Evolutionary conservation across 2,329 filamentous ascomycete species (phyloP).

Genomic region (Aureobasidium subglaciale): DNA sequence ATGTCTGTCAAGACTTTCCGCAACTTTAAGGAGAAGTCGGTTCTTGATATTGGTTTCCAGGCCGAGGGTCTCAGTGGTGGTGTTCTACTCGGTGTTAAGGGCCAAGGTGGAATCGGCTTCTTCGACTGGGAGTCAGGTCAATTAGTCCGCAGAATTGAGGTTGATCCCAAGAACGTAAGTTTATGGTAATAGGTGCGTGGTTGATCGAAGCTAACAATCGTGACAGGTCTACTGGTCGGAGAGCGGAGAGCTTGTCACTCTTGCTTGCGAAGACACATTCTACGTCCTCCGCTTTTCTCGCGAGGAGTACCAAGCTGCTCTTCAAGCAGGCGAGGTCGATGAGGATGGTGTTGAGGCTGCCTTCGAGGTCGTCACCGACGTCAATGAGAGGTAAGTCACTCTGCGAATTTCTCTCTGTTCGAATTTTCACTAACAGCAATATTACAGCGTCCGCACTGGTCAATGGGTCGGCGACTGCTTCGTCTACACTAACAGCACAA

Average conservation of each 20-base stretch:
- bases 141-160: slow-evolving; percentile 86
- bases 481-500: slow-evolving; percentile 95
- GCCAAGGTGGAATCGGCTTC: slow-evolving; percentile 88
- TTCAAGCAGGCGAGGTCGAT: slow-evolving; percentile 76
- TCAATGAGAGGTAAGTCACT: slow-evolving; percentile 69
- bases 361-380: slow-evolving; percentile 93
- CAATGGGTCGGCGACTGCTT: slow-evolving; percentile 99
- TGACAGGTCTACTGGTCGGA: slow-evolving; percentile 89
- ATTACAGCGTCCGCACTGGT: slow-evolving; percentile 70
- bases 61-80: slow-evolving; percentile 87
- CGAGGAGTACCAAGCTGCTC: slow-evolving; percentile 76
- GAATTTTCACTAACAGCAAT: not conserved
- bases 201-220: not conserved
- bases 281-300: slow-evolving; percentile 90
- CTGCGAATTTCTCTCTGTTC: not conserved
- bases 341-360: slow-evolving; percentile 90
- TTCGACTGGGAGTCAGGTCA: slow-evolving; percentile 92
- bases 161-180: slow-evolving; percentile 55
- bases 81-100: slow-evolving; percentile 85
- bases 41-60: slow-evolving; percentile 85
- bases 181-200: not conserved
- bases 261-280: slow-evolving; percentile 91
- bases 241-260: slow-evolving; percentile 82
- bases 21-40: slow-evolving; percentile 83
- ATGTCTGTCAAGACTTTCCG: slow-evolving; percentile 96